Conservation (phyloP, 139 green algal genomes). For the Chlamydomonas sphaeroides region DNA sequence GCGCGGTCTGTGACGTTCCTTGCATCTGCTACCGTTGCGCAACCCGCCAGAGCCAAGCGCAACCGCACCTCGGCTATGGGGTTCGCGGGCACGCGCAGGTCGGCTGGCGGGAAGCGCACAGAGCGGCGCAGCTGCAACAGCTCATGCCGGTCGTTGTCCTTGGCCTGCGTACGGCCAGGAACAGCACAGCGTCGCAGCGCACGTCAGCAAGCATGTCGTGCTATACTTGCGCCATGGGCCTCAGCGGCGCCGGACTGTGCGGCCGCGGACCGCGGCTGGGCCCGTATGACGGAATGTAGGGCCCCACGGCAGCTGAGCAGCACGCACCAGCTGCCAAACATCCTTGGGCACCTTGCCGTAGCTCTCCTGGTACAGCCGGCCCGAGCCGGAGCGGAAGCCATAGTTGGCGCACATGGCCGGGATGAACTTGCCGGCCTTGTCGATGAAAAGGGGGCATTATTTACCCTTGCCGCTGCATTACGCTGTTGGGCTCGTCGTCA, state of each 20-base stretch:
- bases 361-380: conserved; percentile 82
- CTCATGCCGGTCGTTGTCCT: conserved; percentile 82
- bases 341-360: conserved; percentile 80
- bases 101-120: conserved; percentile 75
- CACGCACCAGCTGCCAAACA: conserved; percentile 70
- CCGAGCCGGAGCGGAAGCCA: conserved; percentile 83
- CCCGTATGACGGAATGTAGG: no score
- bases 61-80: conserved; percentile 38
- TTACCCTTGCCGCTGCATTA: conserved; percentile 8
- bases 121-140: conserved; percentile 70
- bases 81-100: conserved; percentile 18
- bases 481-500: no score
- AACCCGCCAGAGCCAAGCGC: no score
- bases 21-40: no score
- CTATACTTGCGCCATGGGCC: no score
- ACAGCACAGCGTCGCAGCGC: no score
- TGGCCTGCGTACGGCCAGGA: conserved; percentile 42
- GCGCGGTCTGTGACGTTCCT: no score
- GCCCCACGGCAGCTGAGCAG: no score
- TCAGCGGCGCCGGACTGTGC: no score
- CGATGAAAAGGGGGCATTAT: conserved; percentile 13
- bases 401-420: conserved; percentile 83
- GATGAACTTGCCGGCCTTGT: conserved; percentile 1
- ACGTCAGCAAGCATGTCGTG: not conserved
- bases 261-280: no score